Evolutionary conservation across 768 basidiomycete species (phyloP).

Genomic region (Daedaleopsis nitida): DNA sequence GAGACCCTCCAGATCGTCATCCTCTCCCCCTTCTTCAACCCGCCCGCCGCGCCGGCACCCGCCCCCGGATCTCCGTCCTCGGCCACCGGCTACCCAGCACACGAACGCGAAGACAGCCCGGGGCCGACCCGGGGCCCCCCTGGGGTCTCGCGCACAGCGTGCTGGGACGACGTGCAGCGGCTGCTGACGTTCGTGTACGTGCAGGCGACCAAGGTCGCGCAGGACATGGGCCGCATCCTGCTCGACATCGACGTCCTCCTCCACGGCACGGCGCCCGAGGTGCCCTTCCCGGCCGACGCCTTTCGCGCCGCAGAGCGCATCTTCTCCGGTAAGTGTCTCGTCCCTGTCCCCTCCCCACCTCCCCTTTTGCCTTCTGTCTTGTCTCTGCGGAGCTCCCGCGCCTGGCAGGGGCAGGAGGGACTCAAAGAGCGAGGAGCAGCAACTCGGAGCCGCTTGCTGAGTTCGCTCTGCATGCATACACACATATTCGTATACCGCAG

Average conservation of each 20-base stretch:
- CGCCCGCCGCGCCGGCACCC: not conserved
- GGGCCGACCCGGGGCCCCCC: not conserved
- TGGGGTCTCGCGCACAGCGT: slow-evolving; percentile 41
- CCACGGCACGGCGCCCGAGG: slow-evolving; percentile 49
- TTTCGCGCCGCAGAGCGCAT: slow-evolving; percentile 37
- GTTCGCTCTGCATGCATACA: not conserved
- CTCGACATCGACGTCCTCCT: slow-evolving; percentile 81
- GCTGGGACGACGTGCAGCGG: slow-evolving; percentile 71
- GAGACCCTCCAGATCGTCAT: slow-evolving; percentile 63
- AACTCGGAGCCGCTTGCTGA: too few species aligned
- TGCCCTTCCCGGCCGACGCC: slow-evolving; percentile 36
- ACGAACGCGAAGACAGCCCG: not conserved
- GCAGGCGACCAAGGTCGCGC: slow-evolving; percentile 76
- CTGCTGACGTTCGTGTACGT: slow-evolving; percentile 86
- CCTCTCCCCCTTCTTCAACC: slow-evolving; percentile 57
- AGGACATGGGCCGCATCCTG: slow-evolving; percentile 65
- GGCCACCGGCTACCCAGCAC: not conserved
- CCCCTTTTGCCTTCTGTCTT: not conserved
- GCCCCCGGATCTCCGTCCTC: not conserved
- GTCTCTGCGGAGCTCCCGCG: not conserved
- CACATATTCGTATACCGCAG: not conserved
- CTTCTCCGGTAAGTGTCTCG: slow-evolving; percentile 22
- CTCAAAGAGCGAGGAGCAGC: too few species aligned
- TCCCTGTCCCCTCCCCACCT: not conserved
- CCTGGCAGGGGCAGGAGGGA: not conserved